A percentile compares a stretch with the other conserved stretches of the same genome.
Conservation (phyloP, 192 early-diverging fungal genomes). For the Linnemannia schmuckeri region DNA sequence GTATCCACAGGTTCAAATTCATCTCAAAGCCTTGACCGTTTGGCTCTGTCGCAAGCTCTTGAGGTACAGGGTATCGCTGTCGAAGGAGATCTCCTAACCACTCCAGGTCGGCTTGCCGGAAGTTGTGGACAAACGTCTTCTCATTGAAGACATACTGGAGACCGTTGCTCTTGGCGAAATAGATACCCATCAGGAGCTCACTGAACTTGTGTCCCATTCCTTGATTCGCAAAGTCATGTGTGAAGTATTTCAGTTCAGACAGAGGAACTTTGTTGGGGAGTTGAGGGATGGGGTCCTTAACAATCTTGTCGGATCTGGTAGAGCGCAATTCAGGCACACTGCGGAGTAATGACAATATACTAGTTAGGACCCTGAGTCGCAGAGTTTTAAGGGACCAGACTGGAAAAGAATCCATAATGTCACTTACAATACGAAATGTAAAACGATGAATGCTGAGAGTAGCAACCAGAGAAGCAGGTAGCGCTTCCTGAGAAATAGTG, state of each 20-base stretch:
- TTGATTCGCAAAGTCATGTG: slow-evolving; percentile 12
- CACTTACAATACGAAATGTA: slow-evolving; percentile 8
- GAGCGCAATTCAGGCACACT: not conserved
- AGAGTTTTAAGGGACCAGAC: not conserved
- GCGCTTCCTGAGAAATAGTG: not conserved
- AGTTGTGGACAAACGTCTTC: slow-evolving; percentile 3
- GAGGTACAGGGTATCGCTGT: slow-evolving; percentile 13
- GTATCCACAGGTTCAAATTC: not conserved
- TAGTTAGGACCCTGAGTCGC: not conserved
- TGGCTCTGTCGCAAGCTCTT: not conserved
- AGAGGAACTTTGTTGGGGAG: not conserved
- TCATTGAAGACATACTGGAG: slow-evolving; percentile 18
- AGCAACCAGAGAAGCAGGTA: not conserved
- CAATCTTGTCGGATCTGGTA: not conserved
- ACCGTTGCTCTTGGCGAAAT: not conserved
- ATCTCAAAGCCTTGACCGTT: not conserved
- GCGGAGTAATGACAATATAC: not conserved
- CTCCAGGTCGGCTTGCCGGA: slow-evolving; percentile 3
- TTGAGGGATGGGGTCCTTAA: not conserved
- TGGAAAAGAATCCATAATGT: not conserved
- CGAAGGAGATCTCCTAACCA: slow-evolving; percentile 16
- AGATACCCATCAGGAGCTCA: slow-evolving; percentile 9
- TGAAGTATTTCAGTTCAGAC: slow-evolving; percentile 11
- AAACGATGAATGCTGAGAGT: not conserved
- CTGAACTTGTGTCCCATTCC: slow-evolving; percentile 23